These are phyloP conservation scores for Jacaranda mimosifolia DNA, from an alignment of 257 asterid genomes.

Conservation along the genomic window DNA sequence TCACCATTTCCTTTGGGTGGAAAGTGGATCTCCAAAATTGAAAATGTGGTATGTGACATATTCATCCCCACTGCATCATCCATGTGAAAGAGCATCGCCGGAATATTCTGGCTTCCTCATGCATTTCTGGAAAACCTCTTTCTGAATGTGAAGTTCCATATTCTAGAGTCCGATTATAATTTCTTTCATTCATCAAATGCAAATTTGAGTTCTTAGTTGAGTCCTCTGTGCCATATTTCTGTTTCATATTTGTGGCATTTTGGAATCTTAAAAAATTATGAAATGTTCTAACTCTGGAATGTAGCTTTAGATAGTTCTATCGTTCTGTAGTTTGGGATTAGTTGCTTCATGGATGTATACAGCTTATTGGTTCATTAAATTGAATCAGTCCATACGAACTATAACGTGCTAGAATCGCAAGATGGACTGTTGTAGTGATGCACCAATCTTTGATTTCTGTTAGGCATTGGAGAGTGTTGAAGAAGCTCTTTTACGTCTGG, in stretches of 20 bases:
- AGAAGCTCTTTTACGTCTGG: slow-evolving; percentile 87
- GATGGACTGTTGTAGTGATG: slow-evolving; percentile 33
- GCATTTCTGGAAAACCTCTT: slow-evolving; percentile 7
- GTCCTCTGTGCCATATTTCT: slow-evolving; percentile 8
- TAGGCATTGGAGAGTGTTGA: slow-evolving; percentile 92
- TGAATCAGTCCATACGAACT: slow-evolving; percentile 20
- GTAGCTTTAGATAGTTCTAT: slow-evolving; percentile 23
- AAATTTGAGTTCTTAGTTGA: slow-evolving; percentile 27
- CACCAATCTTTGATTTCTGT: slow-evolving; percentile 31
- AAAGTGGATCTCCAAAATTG: slow-evolving; percentile 25
- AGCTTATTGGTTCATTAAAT: slow-evolving; percentile 24
- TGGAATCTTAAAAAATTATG: slow-evolving; percentile 6
- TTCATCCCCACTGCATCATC: slow-evolving; percentile 22
- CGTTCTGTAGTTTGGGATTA: slow-evolving; percentile 29
- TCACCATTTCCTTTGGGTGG: slow-evolving; percentile 28
- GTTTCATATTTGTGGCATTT: slow-evolving; percentile 10
- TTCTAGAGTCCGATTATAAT: slow-evolving; percentile 8
- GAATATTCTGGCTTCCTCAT: slow-evolving; percentile 1
- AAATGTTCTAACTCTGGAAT: slow-evolving; percentile 5
- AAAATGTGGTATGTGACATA: neutral
- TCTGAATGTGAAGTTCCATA: slow-evolving; percentile 18
- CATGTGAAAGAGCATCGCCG: slow-evolving; percentile 6
- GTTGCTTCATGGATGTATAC: slow-evolving; percentile 14
- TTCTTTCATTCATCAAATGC: slow-evolving; percentile 20
- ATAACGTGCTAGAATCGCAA: slow-evolving; percentile 14